Base-by-base conservation (phyloP, 129 eudicot species). In the Mikania micrantha region DNA sequence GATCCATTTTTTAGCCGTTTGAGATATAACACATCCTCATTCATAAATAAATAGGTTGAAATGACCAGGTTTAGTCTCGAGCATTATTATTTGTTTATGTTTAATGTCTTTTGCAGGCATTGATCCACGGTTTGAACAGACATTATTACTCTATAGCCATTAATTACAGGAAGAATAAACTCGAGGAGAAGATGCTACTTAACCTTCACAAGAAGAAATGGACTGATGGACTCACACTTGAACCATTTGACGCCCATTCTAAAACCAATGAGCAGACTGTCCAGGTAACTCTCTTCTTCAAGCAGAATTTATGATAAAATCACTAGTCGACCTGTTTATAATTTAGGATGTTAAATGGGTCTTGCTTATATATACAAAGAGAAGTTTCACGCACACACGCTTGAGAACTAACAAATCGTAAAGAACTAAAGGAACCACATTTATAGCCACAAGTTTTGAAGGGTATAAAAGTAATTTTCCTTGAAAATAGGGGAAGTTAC, bases 131-230 rank as follows among this genome's bases (percentile, higher is more conserved):
- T 39, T 73, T 89, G 85, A 89, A 89, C 77, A 80, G 97, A 77
- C 97, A 86, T 69, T 90, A 90, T 64, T 90, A 90, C 79, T 86
- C 97, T 17, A 86, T 87, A 45, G 97, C 97, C 66, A 90, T 86
- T 15, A 90, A 86, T 69, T 90, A 90, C 77, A 73, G 95, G 69
- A 90, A 90, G 81, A 90, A 90, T 82, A 88, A 90, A 73, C 90
- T 90, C 1, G 96, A 90, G 81, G 96, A 90, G 79, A 90, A 86
- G 86, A 90, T 90, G 95, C 64, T 90, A 31, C 71, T 86, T 60
- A 90, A 86, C 78, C 97, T 90, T 73, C 95, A 90, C 81, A 90
- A 90, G 79, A 90, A 90, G 73, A 90, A 90, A 62, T 86, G 95
- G 97, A 84, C 97, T 21, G 95, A 90, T 78, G 97, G 95, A 40